These are phyloP conservation scores for Gastrolobium villosum DNA, from an alignment of 306 rosid species.

Conservation along the genomic window DNA sequence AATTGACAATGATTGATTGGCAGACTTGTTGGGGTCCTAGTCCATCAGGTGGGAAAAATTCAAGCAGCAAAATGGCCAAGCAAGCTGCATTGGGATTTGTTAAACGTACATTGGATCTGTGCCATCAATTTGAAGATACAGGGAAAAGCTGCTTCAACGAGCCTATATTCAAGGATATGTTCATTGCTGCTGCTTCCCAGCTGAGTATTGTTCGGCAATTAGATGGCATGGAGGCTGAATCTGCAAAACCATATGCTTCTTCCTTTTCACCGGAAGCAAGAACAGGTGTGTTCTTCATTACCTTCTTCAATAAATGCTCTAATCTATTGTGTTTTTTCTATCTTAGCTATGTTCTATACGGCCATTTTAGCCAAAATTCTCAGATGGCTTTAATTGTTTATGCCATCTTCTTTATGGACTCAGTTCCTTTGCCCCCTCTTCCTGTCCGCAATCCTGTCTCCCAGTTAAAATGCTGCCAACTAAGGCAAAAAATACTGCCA, in stretches of 20 bases:
- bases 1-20: conserved; percentile 53
- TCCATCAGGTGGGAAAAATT: conserved; percentile 77
- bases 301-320: conserved; percentile 24
- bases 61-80: conserved; percentile 80
- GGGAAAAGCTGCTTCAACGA: conserved; percentile 91
- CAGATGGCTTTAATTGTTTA: conserved; percentile 20
- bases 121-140: conserved; percentile 75
- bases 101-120: conserved; percentile 79
- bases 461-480: conserved; percentile 20
- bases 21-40: conserved; percentile 78
- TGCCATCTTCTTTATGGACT: conserved; percentile 33
- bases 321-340: conserved; percentile 16
- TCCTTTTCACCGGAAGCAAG: conserved; percentile 66
- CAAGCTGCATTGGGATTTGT: conserved; percentile 84
- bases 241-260: conserved; percentile 61
- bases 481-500: conserved; percentile 22
- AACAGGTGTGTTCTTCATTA: conserved; percentile 57
- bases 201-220: conserved; percentile 51
- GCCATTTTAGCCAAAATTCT: conserved; percentile 43
- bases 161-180: conserved; percentile 69
- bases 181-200: conserved; percentile 64
- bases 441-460: background rate
- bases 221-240: conserved; percentile 66
- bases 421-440: conserved; percentile 16
- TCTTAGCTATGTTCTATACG: conserved; percentile 26